Conservation (phyloP, 2,329 filamentous ascomycete species). For the Drechmeria coniospora region DNA sequence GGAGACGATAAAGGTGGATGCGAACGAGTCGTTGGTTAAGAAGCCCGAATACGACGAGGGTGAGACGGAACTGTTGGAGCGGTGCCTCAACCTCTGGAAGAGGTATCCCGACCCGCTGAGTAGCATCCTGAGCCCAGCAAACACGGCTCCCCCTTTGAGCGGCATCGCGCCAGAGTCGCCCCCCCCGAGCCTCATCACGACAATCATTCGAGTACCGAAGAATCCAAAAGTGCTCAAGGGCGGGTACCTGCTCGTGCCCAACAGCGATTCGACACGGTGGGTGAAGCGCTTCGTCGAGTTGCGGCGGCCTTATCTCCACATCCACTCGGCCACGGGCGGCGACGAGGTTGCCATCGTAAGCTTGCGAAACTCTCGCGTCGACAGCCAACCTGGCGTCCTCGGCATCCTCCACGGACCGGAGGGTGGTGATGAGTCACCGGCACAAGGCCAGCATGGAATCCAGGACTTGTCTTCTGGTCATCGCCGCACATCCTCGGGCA, state of each 20-base stretch:
- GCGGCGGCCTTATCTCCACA: constrained; percentile 76
- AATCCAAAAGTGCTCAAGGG: constrained; percentile 71
- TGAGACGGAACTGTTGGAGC: constrained; percentile 33
- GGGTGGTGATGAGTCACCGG: constrained; percentile 17
- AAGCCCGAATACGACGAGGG: constrained; percentile 28
- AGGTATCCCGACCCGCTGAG: constrained; percentile 40
- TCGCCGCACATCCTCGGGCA: constrained; percentile 32
- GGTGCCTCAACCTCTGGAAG: constrained; percentile 49
- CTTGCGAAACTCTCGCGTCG: constrained; percentile 75
- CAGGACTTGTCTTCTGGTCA: constrained; percentile 29
- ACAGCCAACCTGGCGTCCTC: constrained; percentile 79
- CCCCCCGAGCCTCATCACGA: constrained; percentile 55
- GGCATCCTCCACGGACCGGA: constrained; percentile 48
- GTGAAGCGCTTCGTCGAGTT: constrained; percentile 87
- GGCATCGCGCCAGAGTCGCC: constrained; percentile 35
- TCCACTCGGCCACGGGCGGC: constrained; percentile 71
- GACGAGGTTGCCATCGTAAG: constrained; percentile 87
- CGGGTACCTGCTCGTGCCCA: constrained; percentile 75
- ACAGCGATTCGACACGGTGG: constrained; percentile 71
- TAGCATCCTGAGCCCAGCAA: constrained; percentile 40
- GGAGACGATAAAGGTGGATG: constrained; percentile 8
- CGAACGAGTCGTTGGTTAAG: constrained; percentile 6
- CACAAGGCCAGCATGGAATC: constrained; percentile 14
- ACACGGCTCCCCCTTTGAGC: constrained; percentile 54
- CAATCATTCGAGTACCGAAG: constrained; percentile 63